phyloP scores from a whole-genome alignment of 2,329 filamentous ascomycete species.

The Cladophialophora chaetospira region DNA sequence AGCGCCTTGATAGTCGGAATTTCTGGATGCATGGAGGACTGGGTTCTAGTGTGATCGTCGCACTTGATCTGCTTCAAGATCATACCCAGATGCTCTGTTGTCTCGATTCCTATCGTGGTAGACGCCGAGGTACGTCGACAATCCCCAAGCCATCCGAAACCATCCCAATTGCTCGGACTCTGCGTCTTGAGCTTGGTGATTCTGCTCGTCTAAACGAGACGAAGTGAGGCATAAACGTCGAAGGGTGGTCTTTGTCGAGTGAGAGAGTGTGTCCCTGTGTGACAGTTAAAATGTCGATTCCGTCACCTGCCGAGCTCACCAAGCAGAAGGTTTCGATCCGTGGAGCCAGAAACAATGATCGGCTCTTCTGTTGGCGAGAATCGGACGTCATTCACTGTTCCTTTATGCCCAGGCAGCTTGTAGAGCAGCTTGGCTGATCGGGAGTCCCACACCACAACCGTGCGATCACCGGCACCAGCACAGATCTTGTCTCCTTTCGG shows the following conservation, averaged over 20 bases:
- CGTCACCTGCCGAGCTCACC: slow-evolving; percentile 71
- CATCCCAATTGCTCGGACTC: not conserved
- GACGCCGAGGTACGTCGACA: no score
- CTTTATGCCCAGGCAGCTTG: slow-evolving; percentile 93
- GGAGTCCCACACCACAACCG: slow-evolving; percentile 86
- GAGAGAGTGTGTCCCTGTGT: no score
- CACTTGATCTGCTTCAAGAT: no score
- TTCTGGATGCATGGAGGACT: no score
- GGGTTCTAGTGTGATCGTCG: no score
- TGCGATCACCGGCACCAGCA: slow-evolving; percentile 86
- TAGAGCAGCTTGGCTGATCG: slow-evolving; percentile 88
- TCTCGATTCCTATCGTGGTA: no score
- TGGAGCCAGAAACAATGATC: slow-evolving; percentile 83
- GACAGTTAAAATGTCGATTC: not conserved
- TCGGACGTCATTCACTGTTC: slow-evolving; percentile 90
- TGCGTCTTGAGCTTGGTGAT: no score
- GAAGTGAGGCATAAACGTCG: not conserved
- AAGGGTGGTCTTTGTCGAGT: no score
- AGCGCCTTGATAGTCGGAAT: no score
- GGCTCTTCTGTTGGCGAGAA: slow-evolving; percentile 84
- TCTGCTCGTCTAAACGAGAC: no score
- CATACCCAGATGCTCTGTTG: no score
- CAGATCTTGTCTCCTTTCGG: slow-evolving; percentile 81
- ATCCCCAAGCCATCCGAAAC: no score
- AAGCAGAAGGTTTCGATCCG: slow-evolving; percentile 81